phyloP scores from a whole-genome alignment of 805 yeast species.

The Candida boidinii region DNA sequence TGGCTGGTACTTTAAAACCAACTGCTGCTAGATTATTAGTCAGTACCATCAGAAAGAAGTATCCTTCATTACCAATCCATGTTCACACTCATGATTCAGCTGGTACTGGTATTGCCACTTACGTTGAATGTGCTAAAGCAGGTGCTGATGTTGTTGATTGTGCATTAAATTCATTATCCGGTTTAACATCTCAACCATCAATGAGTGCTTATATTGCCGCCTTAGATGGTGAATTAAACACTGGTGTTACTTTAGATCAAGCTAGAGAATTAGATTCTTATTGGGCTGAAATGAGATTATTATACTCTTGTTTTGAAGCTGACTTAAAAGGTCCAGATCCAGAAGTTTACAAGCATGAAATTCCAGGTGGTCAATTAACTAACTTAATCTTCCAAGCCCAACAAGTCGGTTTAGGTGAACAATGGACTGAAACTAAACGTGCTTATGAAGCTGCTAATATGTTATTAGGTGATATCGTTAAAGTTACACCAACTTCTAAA shows the following conservation, averaged over 20 bases:
- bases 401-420: slow-evolving; percentile 94
- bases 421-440: slow-evolving; percentile 93
- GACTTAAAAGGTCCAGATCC: slow-evolving; percentile 99
- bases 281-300: slow-evolving; percentile 98
- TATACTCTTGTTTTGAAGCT: slow-evolving; percentile 96
- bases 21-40: slow-evolving; percentile 80
- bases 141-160: slow-evolving; percentile 99
- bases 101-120: slow-evolving; percentile 97
- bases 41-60: slow-evolving; percentile 71
- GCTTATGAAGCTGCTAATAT: slow-evolving; percentile 89
- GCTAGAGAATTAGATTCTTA: slow-evolving; percentile 84
- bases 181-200: slow-evolving; percentile 97
- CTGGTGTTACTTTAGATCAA: slow-evolving; percentile 57
- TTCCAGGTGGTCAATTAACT: slow-evolving; percentile 99
- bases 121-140: slow-evolving; percentile 88
- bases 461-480: slow-evolving; percentile 91
- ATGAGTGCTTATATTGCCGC: slow-evolving; percentile 90
- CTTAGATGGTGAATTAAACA: slow-evolving; percentile 74
- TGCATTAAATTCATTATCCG: slow-evolving; percentile 95
- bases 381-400: slow-evolving; percentile 98
- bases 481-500: slow-evolving; percentile 99
- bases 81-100: slow-evolving; percentile 99
- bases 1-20: slow-evolving; percentile 99
- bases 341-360: slow-evolving; percentile 96
- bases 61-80: slow-evolving; percentile 93